Base-by-base conservation (phyloP, 2,329 filamentous ascomycete genomes). In the Pyricularia sp. region DNA sequence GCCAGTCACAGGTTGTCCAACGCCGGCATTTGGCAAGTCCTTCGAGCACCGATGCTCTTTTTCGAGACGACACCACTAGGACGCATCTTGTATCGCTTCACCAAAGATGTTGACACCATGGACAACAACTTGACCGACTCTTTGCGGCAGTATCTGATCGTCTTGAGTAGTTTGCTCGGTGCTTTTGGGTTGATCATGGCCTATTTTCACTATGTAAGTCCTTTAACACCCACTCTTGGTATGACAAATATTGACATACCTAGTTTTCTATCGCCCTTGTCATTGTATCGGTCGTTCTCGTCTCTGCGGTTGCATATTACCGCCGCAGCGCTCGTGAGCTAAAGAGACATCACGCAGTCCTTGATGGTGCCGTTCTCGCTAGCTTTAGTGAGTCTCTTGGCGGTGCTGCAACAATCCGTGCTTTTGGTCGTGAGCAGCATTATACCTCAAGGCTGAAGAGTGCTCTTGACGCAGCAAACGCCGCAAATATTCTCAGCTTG, bases 31-130 rank as follows among this genome's bases (percentile, higher is more conserved):
- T 30, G 26, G 59, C 59, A 60, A 33, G n/a, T 60, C 59, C 26
- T 60, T 3, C 24, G 59, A 10, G 26, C 59, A 33, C 26, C 59
- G 26, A 60, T 60, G 59, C 13, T 60, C 9, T 30, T 33, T n/a
- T 60, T 44, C 49, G 49, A 55, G 12, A 55, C 87, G 0, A 89
- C 87, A 1, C 87, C 87, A 0, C 78, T 89, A 2, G 87, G 87
- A 22, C 82, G 87, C 5, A 88, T 89, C 69, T 87, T 84, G 26
- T 88, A 89, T 69, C 84, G 86, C 30, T 88, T 89, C 71, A 87
- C 85, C 19, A 88, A 87, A 71, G 87, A 89, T 69, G 82, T 88
- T 57, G 84, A 88, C 69, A 84, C 84, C n/a, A 87, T 89, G 85
- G 87, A 89, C 72, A 87, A 87, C 70, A 83, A 81, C 22, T 76